These are phyloP conservation scores for Fusarium zealandicum DNA, from an alignment of 2,329 filamentous ascomycete species.

Conservation along the genomic window DNA sequence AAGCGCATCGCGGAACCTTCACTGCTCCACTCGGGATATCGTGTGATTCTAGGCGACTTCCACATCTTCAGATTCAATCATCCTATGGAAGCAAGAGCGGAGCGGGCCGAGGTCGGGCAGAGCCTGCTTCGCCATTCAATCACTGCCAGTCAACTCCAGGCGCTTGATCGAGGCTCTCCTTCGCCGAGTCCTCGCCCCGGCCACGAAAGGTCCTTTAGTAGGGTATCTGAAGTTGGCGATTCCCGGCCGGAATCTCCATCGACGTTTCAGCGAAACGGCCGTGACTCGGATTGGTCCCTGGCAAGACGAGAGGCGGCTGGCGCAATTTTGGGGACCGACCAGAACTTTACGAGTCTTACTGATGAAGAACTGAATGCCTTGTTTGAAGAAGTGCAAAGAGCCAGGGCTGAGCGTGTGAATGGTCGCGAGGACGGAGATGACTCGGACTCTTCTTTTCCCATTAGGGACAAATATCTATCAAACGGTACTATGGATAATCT, in stretches of 20 bases:
- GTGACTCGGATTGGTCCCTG: constrained; percentile 94
- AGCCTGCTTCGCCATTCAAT: constrained; percentile 87
- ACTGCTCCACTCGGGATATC: constrained; percentile 87
- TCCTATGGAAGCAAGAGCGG: constrained; percentile 91
- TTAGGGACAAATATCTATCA: constrained; percentile 94
- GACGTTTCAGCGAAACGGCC: constrained; percentile 66
- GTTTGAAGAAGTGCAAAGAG: constrained; percentile 92
- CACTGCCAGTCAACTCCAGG: constrained; percentile 66
- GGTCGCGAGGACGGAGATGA: constrained; percentile 86
- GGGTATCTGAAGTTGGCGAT: constrained; percentile 79
- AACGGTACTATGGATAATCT: constrained; percentile 95
- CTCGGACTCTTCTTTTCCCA: constrained; percentile 87
- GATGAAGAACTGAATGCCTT: constrained; percentile 94
- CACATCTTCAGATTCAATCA: constrained; percentile 99
- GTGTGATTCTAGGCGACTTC: constrained; percentile 96
- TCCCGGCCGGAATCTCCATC: constrained; percentile 83
- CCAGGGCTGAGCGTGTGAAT: constrained; percentile 76
- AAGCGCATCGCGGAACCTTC: constrained; percentile 86
- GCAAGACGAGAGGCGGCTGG: constrained; percentile 92
- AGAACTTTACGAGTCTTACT: constrained; percentile 86
- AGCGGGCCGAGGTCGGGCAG: constrained; percentile 81
- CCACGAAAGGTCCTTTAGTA: constrained; percentile 84
- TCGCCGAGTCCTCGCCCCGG: constrained; percentile 69
- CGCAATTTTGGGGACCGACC: constrained; percentile 87
- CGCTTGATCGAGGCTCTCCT: constrained; percentile 62